Percentiles rank a stretch among this genome's conserved stretches.
Conservation (phyloP, 2,329 filamentous ascomycete genomes). For the Rhexocercosporidium sp. region DNA sequence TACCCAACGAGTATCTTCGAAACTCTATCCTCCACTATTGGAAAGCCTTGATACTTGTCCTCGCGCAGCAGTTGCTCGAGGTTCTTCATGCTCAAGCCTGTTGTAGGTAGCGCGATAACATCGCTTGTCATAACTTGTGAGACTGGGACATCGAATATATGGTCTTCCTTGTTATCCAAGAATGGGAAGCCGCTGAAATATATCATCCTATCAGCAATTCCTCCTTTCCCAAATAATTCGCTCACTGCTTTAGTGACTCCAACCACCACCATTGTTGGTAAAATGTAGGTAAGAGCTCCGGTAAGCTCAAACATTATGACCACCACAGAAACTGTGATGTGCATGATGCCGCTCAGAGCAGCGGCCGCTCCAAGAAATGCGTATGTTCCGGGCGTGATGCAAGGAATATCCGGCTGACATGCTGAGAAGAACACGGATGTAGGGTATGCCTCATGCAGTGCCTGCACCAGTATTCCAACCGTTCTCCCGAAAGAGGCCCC, state of each 20-base stretch:
- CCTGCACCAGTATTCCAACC: slow-evolving; percentile 92
- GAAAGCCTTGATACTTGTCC: slow-evolving; percentile 90
- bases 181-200: slow-evolving; percentile 98
- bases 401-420: slow-evolving; percentile 89
- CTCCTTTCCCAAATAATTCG: slow-evolving; percentile 90
- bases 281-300: slow-evolving; percentile 93
- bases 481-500: slow-evolving; percentile 93
- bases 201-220: slow-evolving; percentile 97
- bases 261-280: slow-evolving; percentile 98
- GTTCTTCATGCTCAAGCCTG: slow-evolving; percentile 75
- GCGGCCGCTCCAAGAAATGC: slow-evolving; percentile 93
- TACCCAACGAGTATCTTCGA: slow-evolving; percentile 83
- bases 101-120: slow-evolving; percentile 74
- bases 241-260: slow-evolving; percentile 94
- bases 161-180: slow-evolving; percentile 95
- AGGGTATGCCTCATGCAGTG: slow-evolving; percentile 83
- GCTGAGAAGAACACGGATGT: slow-evolving; percentile 83
- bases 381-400: slow-evolving; percentile 97
- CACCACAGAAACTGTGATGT: slow-evolving; percentile 93
- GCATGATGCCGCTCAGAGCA: slow-evolving; percentile 95
- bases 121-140: slow-evolving; percentile 86
- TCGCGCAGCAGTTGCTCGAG: slow-evolving; percentile 78
- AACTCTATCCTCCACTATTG: slow-evolving; percentile 77
- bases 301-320: slow-evolving; percentile 99
- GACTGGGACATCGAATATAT: slow-evolving; percentile 93